Base-by-base conservation (phyloP, 805 yeast genomes). In the Candida silvatica region DNA sequence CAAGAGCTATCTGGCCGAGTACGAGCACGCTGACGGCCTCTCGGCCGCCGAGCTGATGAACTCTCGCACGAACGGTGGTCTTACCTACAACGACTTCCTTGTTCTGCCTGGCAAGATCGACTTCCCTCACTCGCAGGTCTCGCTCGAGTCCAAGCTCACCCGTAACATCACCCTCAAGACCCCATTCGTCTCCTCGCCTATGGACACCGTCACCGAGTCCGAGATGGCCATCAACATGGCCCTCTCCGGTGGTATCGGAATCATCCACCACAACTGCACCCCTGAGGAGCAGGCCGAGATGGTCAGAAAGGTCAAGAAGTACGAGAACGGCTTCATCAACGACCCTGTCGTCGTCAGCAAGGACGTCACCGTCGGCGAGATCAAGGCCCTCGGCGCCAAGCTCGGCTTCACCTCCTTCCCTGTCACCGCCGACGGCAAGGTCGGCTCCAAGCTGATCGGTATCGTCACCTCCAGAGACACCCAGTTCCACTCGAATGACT, bases 181-280 rank as follows among this genome's bases (percentile, higher is more conserved):
- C 31, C 98, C 98, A 39, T 86, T 92, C 48, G 90, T 92, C 41
- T 90, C 97, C 16, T 86, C 97, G 53, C 98, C 98, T 50, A 92
- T 92, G 98, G 98, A 92, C 67, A 92, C 98, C 33, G 98, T 92
- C 47, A 92, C 98, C 39, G 98, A 92, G 71, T 67, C 87, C 43
- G 84, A 80, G 41, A 92, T 92, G 98, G 98, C 98, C 46, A 90
- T 92, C 51, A 79, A 87, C 67, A 88, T 92, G 97, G 97, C 98
- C 48, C 75, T 92, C 48, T 74, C 88, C 52, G 98, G 98, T 62
- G 98, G 98, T 66, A 86, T 92, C 61, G 98, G 98, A 77, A 84
- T 92, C 57, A 79, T 92, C 52, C 98, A 92, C 65, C 97, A 92
- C 71, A 92, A 92, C 74, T 88, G 96, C 69, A 61, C 95, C 39